Base-by-base conservation (phyloP, 441 rosid genomes). In the Arabidopsis lyrata region DNA sequence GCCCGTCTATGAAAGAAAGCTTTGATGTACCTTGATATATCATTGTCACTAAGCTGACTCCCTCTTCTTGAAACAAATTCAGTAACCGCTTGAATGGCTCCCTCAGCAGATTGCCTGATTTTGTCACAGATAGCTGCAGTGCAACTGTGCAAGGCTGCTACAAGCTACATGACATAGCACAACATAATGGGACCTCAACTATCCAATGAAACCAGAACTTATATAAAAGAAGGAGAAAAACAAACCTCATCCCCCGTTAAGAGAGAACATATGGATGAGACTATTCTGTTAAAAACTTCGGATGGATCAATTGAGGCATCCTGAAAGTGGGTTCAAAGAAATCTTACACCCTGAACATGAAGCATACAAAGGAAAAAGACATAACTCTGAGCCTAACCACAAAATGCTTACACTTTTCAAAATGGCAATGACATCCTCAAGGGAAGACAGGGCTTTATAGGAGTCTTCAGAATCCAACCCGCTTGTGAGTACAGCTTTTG, bases 251-350 rank as follows among this genome's bases (percentile, higher is more conserved):
- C 88, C 81, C 82, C 86, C 12, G 88, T 84, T 79, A 96, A 75
- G 71, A 93, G 88, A 70, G 79, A 76, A 86, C 97, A 89, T 59
- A 88, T 76, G 63, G 98, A 93, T 45, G 93, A 86, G 72, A 93
- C 90, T 73, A 96, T 88, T 87, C 99, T 86, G 86, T 96, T 93
- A 68, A 91, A 93, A 85, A 96, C 97, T 83, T 96, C 97, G 16
- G 99, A 96, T 56, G 97, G 99, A 81, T 96, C 99, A 73, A 96
- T 96, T 53, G 99, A 96, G 76, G 98, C 93, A 87, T 96, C 98
- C 99, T 96, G 96, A 73, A 82, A 56, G 77, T 65, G 16, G 6
- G 14, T 63, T 74, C 32, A 52, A 44, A 27, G 27, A 47, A 63
- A 68, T 31, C 22, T 66, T 41, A 63, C 39, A 50, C 55, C 18